These are phyloP conservation scores for Chromosphaera perkinsii DNA, from an alignment of 208 protist genomes.

Conservation along the genomic window DNA sequence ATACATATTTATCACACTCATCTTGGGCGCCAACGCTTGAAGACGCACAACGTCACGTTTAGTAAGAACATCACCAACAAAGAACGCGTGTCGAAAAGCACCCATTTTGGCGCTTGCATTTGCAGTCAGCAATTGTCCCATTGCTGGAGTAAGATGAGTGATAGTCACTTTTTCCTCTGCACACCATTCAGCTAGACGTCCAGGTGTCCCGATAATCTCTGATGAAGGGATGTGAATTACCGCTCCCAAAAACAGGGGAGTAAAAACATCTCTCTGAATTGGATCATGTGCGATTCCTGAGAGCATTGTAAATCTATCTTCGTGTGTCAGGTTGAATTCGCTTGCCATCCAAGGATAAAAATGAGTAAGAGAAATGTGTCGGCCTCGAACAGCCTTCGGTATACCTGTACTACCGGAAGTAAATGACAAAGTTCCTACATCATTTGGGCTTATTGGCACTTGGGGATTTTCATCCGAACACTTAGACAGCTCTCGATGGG, in stretches of 20 bases:
- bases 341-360: constrained; percentile 63
- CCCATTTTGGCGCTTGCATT: constrained; percentile 29
- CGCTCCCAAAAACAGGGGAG: constrained; percentile 61
- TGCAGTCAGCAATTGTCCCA: constrained; percentile 38
- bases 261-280: constrained; percentile 64
- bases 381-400: constrained; percentile 38
- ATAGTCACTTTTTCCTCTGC: constrained; percentile 39
- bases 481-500: background rate
- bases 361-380: constrained; percentile 52
- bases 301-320: constrained; percentile 51
- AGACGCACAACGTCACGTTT: constrained; percentile 50
- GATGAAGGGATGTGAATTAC: constrained; percentile 51
- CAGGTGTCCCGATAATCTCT: constrained; percentile 55
- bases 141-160: constrained; percentile 56
- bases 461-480: background rate
- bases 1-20: constrained; percentile 61
- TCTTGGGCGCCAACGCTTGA: constrained; percentile 42
- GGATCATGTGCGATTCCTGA: constrained; percentile 64
- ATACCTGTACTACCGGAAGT: constrained; percentile 53
- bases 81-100: constrained; percentile 43
- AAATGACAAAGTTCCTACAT: constrained; percentile 56
- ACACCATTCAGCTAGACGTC: constrained; percentile 53
- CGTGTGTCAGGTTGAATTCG: constrained; percentile 23
- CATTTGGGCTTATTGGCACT: constrained; percentile 34
- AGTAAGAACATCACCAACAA: constrained; percentile 61